Evolutionary conservation across 257 asterid species (phyloP).

Genomic region (Anisodus tanguticus): DNA sequence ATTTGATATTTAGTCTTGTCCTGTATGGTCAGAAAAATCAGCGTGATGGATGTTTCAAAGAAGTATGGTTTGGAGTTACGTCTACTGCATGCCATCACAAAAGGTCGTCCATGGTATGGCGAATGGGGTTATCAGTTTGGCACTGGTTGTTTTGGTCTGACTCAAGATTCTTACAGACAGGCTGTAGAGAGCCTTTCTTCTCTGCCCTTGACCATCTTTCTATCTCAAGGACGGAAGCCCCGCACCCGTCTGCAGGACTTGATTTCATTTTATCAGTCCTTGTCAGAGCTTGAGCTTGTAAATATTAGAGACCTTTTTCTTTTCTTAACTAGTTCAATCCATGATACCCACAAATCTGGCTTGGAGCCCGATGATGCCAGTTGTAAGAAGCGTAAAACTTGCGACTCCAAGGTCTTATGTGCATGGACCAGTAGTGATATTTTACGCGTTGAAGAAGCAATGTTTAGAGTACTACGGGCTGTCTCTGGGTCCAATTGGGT

Average conservation of each 20-base stretch:
- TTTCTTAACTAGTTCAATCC: slow-evolving; percentile 69
- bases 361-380: slow-evolving; percentile 45
- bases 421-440: slow-evolving; percentile 73
- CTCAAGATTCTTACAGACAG: slow-evolving; percentile 56
- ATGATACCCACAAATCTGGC: slow-evolving; percentile 47
- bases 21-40: slow-evolving; percentile 63
- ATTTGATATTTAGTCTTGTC: not conserved
- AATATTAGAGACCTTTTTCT: slow-evolving; percentile 71
- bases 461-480: slow-evolving; percentile 85
- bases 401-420: slow-evolving; percentile 61
- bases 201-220: slow-evolving; percentile 63
- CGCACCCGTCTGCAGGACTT: slow-evolving; percentile 78
- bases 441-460: slow-evolving; percentile 77
- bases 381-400: slow-evolving; percentile 56
- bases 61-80: slow-evolving; percentile 86
- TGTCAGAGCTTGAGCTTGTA: slow-evolving; percentile 77
- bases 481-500: slow-evolving; percentile 94
- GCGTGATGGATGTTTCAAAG: slow-evolving; percentile 97
- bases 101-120: slow-evolving; percentile 96
- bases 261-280: slow-evolving; percentile 79
- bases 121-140: slow-evolving; percentile 96
- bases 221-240: slow-evolving; percentile 80
- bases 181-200: slow-evolving; percentile 68
- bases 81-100: slow-evolving; percentile 73
- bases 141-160: slow-evolving; percentile 79